Percentiles rank a stretch among this genome's conserved stretches.
Evolutionary conservation across 2,329 filamentous ascomycete species (phyloP).

Genomic region (Fusarium sp.): DNA sequence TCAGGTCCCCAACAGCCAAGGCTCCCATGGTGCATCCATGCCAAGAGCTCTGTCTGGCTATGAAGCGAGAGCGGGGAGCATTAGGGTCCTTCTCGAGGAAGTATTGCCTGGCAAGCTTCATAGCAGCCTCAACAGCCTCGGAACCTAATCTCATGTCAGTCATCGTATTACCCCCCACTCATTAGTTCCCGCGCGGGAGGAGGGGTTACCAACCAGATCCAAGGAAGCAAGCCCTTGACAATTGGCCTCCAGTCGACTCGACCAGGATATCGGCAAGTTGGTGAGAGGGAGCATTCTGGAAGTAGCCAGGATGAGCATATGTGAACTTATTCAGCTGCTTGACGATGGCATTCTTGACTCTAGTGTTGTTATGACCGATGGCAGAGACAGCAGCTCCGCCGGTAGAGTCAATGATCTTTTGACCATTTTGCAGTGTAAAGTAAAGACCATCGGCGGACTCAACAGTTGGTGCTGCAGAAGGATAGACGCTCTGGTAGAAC

Average conservation of each 20-base stretch:
- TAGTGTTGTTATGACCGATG: slow-evolving; percentile 14
- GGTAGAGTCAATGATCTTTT: background rate
- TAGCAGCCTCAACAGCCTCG: slow-evolving; percentile 28
- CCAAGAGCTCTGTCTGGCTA: slow-evolving; percentile 22
- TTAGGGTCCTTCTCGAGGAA: slow-evolving; percentile 24
- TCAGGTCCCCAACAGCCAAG: slow-evolving; percentile 23
- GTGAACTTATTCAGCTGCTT: slow-evolving; percentile 2
- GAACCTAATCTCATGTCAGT: slow-evolving; percentile 13
- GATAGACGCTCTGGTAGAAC: background rate
- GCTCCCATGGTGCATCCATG: slow-evolving; percentile 34
- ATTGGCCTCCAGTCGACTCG: slow-evolving; percentile 8
- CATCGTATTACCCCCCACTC: background rate
- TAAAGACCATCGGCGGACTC: background rate
- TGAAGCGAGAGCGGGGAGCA: slow-evolving; percentile 17
- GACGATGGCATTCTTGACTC: slow-evolving; percentile 14
- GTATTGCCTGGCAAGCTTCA: slow-evolving; percentile 34
- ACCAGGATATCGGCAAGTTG: slow-evolving; percentile 1
- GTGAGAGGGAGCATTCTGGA: background rate
- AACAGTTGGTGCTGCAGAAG: background rate
- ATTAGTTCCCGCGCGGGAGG: background rate
- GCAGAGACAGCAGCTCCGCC: slow-evolving; percentile 17
- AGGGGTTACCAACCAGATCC: slow-evolving; percentile 3
- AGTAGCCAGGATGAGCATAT: background rate
- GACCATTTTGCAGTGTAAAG: background rate
- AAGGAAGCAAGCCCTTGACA: slow-evolving; percentile 14